Evolutionary conservation across 2,329 filamentous ascomycete genomes (phyloP), one percentile per base, ranked within the genome.

Genomic region (Penicillium polonicum): DNA sequence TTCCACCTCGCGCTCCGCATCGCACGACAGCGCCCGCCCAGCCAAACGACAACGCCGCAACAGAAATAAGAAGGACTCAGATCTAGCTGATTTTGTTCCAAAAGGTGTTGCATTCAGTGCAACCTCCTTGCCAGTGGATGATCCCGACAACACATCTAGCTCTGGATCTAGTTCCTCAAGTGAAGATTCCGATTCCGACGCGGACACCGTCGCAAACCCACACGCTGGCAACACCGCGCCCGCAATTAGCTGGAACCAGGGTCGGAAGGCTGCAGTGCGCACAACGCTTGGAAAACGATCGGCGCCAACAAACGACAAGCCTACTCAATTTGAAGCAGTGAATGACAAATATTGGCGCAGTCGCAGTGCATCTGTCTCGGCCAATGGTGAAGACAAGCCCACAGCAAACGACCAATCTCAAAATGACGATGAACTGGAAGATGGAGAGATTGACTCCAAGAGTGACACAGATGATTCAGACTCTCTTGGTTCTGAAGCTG

Each of bases 221-320:
- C 60, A 69, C 46, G 60, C 60, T 5, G 65, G 62, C 35, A 67
- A 52, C 50, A 69, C 67, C 13, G 63, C 68, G 25, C 70, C 71
- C 10, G 68, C 69, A 1, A 69, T 72, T n/a, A 77, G 72, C 54
- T 80, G 78, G 79, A 80, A 81, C 50, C 72, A 76, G 56, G 74
- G 73, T 21, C 74, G 72, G 25, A 76, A 75, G 48, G 70, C 69
- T 43, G 70, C 72, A 9, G 72, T 80, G 45, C 70, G 79, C 39
- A 81, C 76, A 17, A 74, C 74, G 1, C 73, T 80, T 52, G 69
- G 73, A 29, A 68, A 67, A 53, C 66, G 69, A 35, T 62, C 60
- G 15, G 55, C 63, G 2, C 58, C 58, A n/a, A 60, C 55, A 19
- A 59, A 60, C 9, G 54, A 61, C 19, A 61, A 66, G 2, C 31